Evolutionary conservation across 164 flowering plant species (phyloP).

Genomic region (grape (Vitis vinifera)): DNA sequence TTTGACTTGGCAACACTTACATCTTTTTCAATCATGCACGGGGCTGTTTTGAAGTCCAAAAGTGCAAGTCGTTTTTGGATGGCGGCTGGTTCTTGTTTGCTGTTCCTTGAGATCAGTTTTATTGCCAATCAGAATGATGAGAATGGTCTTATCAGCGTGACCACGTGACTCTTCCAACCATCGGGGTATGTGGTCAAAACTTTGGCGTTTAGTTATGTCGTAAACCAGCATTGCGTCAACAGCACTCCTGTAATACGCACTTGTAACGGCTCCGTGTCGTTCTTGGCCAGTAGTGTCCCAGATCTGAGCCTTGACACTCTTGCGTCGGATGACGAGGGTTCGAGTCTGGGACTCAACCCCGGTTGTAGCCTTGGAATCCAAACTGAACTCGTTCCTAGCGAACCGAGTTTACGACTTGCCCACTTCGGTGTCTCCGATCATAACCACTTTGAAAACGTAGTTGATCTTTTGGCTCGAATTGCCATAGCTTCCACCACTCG

Average conservation of each 20-base stretch:
- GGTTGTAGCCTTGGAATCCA: slow-evolving; percentile 80
- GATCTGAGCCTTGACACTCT: slow-evolving; percentile 91
- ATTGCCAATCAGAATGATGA: slow-evolving; percentile 77
- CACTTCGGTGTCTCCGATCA: slow-evolving; percentile 79
- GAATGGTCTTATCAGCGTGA: slow-evolving; percentile 90
- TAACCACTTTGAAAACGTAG: slow-evolving; percentile 83
- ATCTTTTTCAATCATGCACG: too few species aligned
- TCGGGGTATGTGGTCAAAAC: slow-evolving; percentile 81
- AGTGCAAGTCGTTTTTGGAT: too few species aligned
- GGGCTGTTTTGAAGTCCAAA: too few species aligned
- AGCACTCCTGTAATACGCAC: slow-evolving; percentile 88
- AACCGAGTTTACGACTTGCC: slow-evolving; percentile 84
- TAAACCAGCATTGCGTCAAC: slow-evolving; percentile 85
- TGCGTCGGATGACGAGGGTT: slow-evolving; percentile 65
- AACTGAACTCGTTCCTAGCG: slow-evolving; percentile 73
- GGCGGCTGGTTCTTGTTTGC: slow-evolving; percentile 24
- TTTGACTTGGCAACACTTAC: too few species aligned
- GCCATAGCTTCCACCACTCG: slow-evolving; percentile 47
- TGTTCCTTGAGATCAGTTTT: slow-evolving; percentile 70
- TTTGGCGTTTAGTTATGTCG: slow-evolving; percentile 77
- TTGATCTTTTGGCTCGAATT: slow-evolving; percentile 67
- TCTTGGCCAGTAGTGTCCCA: slow-evolving; percentile 96
- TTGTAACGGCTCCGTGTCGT: slow-evolving; percentile 81
- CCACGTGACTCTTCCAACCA: slow-evolving; percentile 86
- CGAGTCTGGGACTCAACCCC: slow-evolving; percentile 85